Conservation (phyloP, 495 filamentous ascomycete genomes). For the Podospora australis region DNA sequence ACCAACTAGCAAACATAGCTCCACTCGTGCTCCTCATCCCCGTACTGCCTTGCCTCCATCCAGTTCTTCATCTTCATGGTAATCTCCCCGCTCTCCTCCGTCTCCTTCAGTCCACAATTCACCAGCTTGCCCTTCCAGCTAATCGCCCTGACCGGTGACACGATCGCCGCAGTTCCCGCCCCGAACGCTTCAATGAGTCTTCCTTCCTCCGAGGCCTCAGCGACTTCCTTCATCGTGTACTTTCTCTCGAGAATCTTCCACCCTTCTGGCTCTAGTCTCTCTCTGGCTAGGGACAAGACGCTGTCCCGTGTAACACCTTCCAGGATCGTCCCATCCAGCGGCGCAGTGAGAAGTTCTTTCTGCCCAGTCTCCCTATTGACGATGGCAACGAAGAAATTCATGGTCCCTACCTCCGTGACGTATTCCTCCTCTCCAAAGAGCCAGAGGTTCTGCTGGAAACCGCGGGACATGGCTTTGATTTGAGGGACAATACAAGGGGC, state of each 20-base stretch:
- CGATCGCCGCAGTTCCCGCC: conserved; percentile 80
- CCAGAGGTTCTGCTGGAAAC: conserved; percentile 98
- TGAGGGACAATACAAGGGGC: conserved; percentile 94
- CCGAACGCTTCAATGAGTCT: conserved; percentile 89
- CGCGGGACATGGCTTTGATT: conserved; percentile 76
- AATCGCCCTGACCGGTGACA: conserved; percentile 77
- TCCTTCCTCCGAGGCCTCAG: conserved; percentile 74
- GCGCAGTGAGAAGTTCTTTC: conserved; percentile 86
- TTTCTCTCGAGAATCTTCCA: conserved; percentile 86
- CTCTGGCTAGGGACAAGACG: conserved; percentile 72
- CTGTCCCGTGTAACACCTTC: conserved; percentile 91
- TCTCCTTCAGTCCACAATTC: conserved; percentile 65
- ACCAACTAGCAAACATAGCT: conserved; percentile 43
- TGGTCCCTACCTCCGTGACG: conserved; percentile 93
- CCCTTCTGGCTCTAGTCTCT: conserved; percentile 74
- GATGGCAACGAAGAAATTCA: conserved; percentile 90
- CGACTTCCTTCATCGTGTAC: conserved; percentile 78
- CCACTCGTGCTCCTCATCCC: conserved; percentile 84
- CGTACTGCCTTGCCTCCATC: conserved; percentile 94
- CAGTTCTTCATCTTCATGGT: conserved; percentile 83
- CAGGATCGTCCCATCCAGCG: conserved; percentile 94
- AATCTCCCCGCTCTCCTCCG: conserved; percentile 81
- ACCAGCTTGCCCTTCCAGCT: conserved; percentile 74
- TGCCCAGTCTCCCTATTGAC: conserved; percentile 74
- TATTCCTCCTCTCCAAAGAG: conserved; percentile 90